Evolutionary conservation across 768 basidiomycete genomes (phyloP), one percentile per base, ranked within the genome.

Genomic region (Boletus reticulatus): DNA sequence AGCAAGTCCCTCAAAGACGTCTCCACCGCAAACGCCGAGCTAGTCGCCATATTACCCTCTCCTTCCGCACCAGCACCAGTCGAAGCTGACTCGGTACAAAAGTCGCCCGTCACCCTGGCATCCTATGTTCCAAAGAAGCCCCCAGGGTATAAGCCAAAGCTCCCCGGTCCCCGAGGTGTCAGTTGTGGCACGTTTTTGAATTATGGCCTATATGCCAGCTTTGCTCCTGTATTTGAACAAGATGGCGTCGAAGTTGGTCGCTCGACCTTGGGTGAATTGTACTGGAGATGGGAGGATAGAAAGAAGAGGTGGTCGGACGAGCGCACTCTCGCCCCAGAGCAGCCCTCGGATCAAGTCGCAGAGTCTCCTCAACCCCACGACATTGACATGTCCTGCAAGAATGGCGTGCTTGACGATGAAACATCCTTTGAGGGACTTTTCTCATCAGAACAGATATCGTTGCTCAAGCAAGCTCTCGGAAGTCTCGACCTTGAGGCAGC

Each of bases 161-260:
- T 78, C 22, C 79, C 80, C 2, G 69, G 76, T 0, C 75, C 83
- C 16, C 82, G 87, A 42, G 77, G 77, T 24, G 69, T 91, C 37
- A 80, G 82, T 43, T 78, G 83, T 27, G 89, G 88, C 50, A 70
- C 77, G 0, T 92, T 92, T 66, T 75, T 94, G 8, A 88, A 94
- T 69, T 93, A 93, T 63, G 92, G 91, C 0, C 77, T 79, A 13
- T 87, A 78, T 63, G 72, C 89, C 8, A 86, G 81, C 64, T 93
- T 93, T 70, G 90, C 91, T 0, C 91, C 91, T 1, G 74, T 78
- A 11, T 92, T 89, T 67, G 88, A 90, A 56, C 87, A 89, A 59
- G 85, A 89, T 55, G 85, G 85, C n/a, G 79, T 82, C 47, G 82
- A 89, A 62, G 72, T 92, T 7, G 89, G 89, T 4, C 77, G 82